phyloP scores from a whole-genome alignment of 148 eudicot genomes.

The Nepenthes gracilis region DNA sequence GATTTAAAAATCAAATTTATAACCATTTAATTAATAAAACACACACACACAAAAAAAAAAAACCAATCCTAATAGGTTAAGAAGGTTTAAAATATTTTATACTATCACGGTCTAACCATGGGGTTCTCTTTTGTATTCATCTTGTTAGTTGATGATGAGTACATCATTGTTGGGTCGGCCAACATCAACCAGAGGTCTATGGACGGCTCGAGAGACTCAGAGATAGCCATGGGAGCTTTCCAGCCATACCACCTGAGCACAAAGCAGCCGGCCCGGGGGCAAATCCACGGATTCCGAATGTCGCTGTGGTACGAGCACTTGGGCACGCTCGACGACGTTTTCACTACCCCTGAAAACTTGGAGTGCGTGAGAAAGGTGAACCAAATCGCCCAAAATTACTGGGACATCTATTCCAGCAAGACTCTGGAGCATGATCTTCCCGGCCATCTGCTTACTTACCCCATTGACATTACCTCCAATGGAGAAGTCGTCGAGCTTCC shows the following conservation, averaged over 20 bases:
- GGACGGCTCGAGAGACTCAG: constrained; percentile 47
- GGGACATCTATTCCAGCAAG: constrained; percentile 30
- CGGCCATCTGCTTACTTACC: constrained; percentile 33
- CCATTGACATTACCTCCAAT: constrained; percentile 15
- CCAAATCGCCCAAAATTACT: constrained; percentile 22
- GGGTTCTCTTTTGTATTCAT: neutral
- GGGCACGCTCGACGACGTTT: constrained; percentile 22
- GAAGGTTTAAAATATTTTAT: too few species aligned
- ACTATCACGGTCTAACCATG: neutral
- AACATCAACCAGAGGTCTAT: constrained; percentile 44
- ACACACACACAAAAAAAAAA: too few species aligned
- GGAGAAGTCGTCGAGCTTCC: constrained; percentile 28
- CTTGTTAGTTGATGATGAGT: constrained; percentile 42
- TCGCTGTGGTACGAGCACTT: constrained; percentile 43
- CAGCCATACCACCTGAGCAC: constrained; percentile 33
- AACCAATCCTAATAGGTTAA: too few species aligned
- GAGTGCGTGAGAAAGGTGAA: constrained; percentile 36
- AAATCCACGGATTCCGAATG: constrained; percentile 42
- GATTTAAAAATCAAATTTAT: too few species aligned
- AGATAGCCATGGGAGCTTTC: constrained; percentile 53
- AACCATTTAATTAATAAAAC: too few species aligned
- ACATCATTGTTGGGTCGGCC: constrained; percentile 40
- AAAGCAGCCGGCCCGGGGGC: constrained; percentile 22
- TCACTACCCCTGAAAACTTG: constrained; percentile 20
- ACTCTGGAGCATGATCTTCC: constrained; percentile 25